A percentile compares a stretch with the other conserved stretches of the same genome.
Evolutionary conservation across 129 eudicot genomes (phyloP).

Genomic region (Helichrysum umbraculigerum): DNA sequence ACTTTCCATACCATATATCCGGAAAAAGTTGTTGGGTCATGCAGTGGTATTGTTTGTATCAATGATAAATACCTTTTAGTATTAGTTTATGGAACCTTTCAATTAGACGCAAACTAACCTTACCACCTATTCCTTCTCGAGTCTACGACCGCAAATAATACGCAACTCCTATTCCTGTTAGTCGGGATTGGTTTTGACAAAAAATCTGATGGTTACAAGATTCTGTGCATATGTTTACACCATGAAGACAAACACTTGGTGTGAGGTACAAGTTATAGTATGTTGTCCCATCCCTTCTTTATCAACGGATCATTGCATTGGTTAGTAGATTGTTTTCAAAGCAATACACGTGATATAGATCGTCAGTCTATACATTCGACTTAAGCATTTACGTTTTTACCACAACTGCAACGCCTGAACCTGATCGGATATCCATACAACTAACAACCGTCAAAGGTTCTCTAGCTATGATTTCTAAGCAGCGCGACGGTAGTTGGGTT

Average conservation of each 20-base stretch:
- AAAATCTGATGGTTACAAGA: neutral
- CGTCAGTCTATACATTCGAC: neutral
- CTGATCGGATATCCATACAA: neutral
- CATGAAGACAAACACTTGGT: too few relatives aligned
- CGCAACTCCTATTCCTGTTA: too few relatives aligned
- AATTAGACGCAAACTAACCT: neutral
- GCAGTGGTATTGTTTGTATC: neutral
- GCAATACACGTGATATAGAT: too few relatives aligned
- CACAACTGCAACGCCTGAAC: neutral
- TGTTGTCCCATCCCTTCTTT: too few relatives aligned
- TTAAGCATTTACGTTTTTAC: too few relatives aligned
- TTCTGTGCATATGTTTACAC: too few relatives aligned
- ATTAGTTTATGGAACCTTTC: conserved; percentile 4
- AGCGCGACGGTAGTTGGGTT: neutral
- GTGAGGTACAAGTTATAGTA: too few relatives aligned
- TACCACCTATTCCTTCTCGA: neutral
- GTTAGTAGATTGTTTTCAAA: too few relatives aligned
- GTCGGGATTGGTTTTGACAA: conserved; percentile 9
- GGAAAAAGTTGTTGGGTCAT: neutral
- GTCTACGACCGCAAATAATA: too few relatives aligned
- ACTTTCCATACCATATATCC: neutral
- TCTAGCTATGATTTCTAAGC: conserved; percentile 5
- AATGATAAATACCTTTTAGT: too few relatives aligned
- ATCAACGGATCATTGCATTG: too few relatives aligned
- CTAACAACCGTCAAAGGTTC: conserved; percentile 12